Evolutionary conservation across 2,329 filamentous ascomycete genomes (phyloP).

Genomic region (Aspergillus quadrilineatus): DNA sequence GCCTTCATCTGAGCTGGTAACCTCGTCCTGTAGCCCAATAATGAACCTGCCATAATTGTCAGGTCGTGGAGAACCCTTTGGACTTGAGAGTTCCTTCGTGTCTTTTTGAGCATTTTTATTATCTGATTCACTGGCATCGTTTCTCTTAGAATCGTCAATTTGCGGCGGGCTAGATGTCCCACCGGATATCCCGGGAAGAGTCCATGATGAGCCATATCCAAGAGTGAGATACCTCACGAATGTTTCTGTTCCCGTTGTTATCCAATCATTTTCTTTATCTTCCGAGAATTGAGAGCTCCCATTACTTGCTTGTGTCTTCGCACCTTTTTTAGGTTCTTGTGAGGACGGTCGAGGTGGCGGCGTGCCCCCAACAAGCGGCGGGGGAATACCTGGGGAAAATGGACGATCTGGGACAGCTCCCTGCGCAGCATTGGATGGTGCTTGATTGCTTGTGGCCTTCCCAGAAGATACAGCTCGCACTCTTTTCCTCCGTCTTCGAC

Average conservation of each 20-base stretch:
- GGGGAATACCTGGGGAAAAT: constrained; percentile 44
- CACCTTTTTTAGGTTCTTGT: constrained; percentile 15
- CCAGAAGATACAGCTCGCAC: constrained; percentile 23
- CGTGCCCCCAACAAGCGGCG: constrained; percentile 39
- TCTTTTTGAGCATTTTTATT: not conserved
- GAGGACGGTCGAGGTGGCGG: constrained; percentile 20
- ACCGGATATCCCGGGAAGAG: constrained; percentile 33
- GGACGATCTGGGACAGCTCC: constrained; percentile 22
- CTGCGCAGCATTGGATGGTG: constrained; percentile 9
- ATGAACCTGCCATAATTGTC: constrained; percentile 39
- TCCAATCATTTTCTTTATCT: constrained; percentile 27
- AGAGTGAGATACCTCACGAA: constrained; percentile 52
- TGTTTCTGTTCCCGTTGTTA: constrained; percentile 42
- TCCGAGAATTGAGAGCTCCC: constrained; percentile 18
- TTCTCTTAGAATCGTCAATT: constrained; percentile 26
- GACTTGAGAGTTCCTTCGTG: not conserved
- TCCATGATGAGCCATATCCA: constrained; percentile 51
- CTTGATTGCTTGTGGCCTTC: constrained; percentile 13
- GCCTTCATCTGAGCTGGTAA: constrained; percentile 34
- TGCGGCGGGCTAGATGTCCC: constrained; percentile 26
- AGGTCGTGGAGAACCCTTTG: constrained; percentile 17
- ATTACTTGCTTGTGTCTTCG: constrained; percentile 17
- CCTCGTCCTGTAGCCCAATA: constrained; percentile 45
- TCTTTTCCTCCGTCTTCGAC: constrained; percentile 39
- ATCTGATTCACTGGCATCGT: constrained; percentile 3